phyloP scores from a whole-genome alignment of 1,284 basidiomycete species.

The Abortiporus biennis region DNA sequence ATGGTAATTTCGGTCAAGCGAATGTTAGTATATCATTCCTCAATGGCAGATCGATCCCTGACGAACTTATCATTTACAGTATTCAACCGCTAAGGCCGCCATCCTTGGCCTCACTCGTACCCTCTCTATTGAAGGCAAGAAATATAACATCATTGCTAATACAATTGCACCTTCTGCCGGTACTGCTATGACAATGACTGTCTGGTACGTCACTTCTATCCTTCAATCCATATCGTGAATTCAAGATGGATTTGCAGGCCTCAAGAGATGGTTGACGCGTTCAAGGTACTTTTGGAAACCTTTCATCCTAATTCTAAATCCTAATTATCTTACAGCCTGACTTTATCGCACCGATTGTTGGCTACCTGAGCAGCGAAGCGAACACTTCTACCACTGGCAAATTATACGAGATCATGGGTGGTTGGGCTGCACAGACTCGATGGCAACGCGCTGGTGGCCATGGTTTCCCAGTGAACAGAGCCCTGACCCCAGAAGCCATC shows the following conservation, averaged over 20 bases:
- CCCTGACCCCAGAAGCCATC: conserved; percentile 76
- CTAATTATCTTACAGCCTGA: conserved; percentile 73
- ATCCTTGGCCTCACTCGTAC: conserved; percentile 89
- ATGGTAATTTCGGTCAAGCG: conserved; percentile 92
- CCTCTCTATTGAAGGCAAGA: conserved; percentile 88
- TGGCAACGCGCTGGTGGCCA: conserved; percentile 91
- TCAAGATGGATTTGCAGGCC: conserved; percentile 43
- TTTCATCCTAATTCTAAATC: not conserved
- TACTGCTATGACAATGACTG: conserved; percentile 85
- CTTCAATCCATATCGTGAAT: not conserved
- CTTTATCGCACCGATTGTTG: conserved; percentile 88
- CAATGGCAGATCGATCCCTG: no score
- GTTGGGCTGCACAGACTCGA: conserved; percentile 88
- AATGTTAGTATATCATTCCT: conserved; percentile 43
- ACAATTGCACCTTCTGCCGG: conserved; percentile 87
- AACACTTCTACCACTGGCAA: conserved; percentile 73
- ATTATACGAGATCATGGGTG: conserved; percentile 88
- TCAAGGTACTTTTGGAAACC: conserved; percentile 70
- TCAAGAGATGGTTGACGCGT: conserved; percentile 90
- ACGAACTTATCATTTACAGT: conserved; percentile 46
- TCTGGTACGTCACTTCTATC: conserved; percentile 48
- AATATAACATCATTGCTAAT: conserved; percentile 89
- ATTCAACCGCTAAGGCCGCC: conserved; percentile 90
- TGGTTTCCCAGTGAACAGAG: conserved; percentile 78
- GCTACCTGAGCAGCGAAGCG: conserved; percentile 83